Evolutionary conservation across 1,284 basidiomycete genomes (phyloP), one percentile per base, ranked within the genome.

Genomic region (Termitomyces sp.): DNA sequence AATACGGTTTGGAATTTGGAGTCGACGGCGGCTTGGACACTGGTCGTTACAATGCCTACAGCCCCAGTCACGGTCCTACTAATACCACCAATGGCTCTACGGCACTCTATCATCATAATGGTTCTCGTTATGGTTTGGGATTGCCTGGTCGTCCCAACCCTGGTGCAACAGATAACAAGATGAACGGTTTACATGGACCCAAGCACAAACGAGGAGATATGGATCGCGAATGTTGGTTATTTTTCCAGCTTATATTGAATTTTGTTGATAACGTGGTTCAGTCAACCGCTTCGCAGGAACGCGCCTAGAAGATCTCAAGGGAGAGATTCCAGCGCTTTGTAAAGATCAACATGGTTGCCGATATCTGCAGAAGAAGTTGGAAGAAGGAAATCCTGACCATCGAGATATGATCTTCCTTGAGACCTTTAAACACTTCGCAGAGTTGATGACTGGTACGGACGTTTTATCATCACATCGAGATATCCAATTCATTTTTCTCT

Each of bases 281-380:
- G 92, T 95, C 71, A 98, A 98, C 74, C 86, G 94, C 9, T 98
- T 97, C 70, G 86, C 94, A 26, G 92, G 94, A 28, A 96, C 94
- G 43, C 88, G 94, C 50, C 80, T 99, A 53, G 97, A 99, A 69
- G 97, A 99, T 67, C 77, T 99, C 44, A 86, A 90, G 63, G 96
- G 96, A 59, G 93, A 98, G 71, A 95, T 99, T 62, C 86, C 94
- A 28, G 79, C 84, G 13, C 75, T 99, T 30, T 98, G 95, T 83
- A 98, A 98, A 73, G 97, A 99, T 71, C 97, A 99, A 73, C 97
- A 99, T 71, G 97, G 97, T 2, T 99, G 97, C 69, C 86, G 97
- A 38, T 99, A 98, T 70, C 76, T 99, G 55, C 97, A 99, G 73
- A 99, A 99, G 85, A 99, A 99, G 75, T 81, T 99, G 39, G 97